These are phyloP conservation scores for Sarocladiaceae sp. DNA, from an alignment of 2,329 filamentous ascomycete species.

Conservation along the genomic window DNA sequence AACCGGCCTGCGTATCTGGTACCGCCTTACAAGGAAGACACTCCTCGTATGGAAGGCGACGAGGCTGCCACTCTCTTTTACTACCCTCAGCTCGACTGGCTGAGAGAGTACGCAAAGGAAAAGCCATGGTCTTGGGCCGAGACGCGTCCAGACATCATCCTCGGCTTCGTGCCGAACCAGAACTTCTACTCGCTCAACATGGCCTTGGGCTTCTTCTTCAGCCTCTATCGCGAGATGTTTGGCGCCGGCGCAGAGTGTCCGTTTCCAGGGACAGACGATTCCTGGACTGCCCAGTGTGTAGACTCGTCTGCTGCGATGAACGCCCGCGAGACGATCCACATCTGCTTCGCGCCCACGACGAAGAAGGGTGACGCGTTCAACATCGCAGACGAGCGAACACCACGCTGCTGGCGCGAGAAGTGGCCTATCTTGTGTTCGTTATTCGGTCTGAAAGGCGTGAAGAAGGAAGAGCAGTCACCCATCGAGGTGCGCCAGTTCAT, in stretches of 20 bases:
- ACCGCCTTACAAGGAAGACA: constrained; percentile 18
- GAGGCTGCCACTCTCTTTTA: constrained; percentile 8
- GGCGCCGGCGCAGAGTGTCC: constrained; percentile 30
- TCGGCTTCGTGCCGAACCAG: constrained; percentile 33
- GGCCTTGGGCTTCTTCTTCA: constrained; percentile 29
- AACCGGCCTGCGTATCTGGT: constrained; percentile 29
- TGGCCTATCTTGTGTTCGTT: constrained; percentile 18
- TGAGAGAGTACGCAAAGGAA: constrained; percentile 26
- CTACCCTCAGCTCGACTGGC: constrained; percentile 27
- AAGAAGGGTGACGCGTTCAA: constrained; percentile 19
- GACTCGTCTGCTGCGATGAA: constrained; percentile 34
- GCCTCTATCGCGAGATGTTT: constrained; percentile 27
- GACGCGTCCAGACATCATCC: constrained; percentile 32
- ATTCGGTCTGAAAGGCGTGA: constrained; percentile 19
- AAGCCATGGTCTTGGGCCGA: constrained; percentile 35
- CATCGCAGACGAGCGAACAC: constrained; percentile 15
- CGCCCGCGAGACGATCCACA: constrained; percentile 18
- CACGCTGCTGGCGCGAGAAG: constrained; percentile 17
- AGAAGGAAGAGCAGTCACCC: constrained; percentile 18
- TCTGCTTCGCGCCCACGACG: constrained; percentile 12
- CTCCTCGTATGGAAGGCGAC: neutral
- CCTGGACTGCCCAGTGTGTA: constrained; percentile 30
- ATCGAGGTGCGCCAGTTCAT: constrained; percentile 28
- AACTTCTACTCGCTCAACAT: constrained; percentile 32
- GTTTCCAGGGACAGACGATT: constrained; percentile 30